phyloP scores from a whole-genome alignment of 2,329 filamentous ascomycete species.

The Thielaviopsis punctulata region DNA sequence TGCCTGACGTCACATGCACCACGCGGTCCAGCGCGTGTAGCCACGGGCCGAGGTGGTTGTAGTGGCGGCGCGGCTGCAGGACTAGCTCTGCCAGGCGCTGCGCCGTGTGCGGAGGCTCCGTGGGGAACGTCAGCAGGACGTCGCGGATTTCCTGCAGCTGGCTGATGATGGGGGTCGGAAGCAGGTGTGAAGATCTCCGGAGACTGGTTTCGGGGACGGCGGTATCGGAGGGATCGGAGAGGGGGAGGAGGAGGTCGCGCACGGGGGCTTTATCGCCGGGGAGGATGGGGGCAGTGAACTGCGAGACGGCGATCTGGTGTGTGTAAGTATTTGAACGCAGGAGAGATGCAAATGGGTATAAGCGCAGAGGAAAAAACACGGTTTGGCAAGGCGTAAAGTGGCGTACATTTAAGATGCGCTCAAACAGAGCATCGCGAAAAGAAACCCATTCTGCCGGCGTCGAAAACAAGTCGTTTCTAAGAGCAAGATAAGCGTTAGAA shows the following conservation, averaged over 20 bases:
- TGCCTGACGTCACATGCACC: slow-evolving; percentile 71
- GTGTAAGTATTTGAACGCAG: neutral
- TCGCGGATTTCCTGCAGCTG: slow-evolving; percentile 43
- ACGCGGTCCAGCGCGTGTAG: slow-evolving; percentile 83
- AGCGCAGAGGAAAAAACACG: neutral
- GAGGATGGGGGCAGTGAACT: slow-evolving; percentile 6
- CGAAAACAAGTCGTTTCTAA: slow-evolving; percentile 3
- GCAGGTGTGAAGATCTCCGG: slow-evolving; percentile 22
- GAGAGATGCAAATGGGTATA: neutral
- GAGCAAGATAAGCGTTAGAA: too few relatives aligned
- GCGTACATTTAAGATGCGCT: slow-evolving; percentile 8
- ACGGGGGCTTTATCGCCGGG: slow-evolving; percentile 5
- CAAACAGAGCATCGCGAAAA: slow-evolving; percentile 9
- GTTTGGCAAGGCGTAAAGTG: too few relatives aligned
- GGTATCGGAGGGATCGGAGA: slow-evolving; percentile 12
- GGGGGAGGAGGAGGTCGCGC: slow-evolving; percentile 4
- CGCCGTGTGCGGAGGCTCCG: slow-evolving; percentile 74
- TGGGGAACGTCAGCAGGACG: slow-evolving; percentile 51
- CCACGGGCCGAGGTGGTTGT: slow-evolving; percentile 66
- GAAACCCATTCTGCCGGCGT: slow-evolving; percentile 1
- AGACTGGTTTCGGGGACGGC: slow-evolving; percentile 19
- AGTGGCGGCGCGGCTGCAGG: slow-evolving; percentile 58
- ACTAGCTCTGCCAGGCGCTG: slow-evolving; percentile 83
- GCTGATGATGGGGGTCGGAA: slow-evolving; percentile 46
- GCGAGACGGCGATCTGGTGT: slow-evolving; percentile 2